Evolutionary conservation across 148 eudicot species (phyloP).

Genomic region (Suaeda aralocaspica): DNA sequence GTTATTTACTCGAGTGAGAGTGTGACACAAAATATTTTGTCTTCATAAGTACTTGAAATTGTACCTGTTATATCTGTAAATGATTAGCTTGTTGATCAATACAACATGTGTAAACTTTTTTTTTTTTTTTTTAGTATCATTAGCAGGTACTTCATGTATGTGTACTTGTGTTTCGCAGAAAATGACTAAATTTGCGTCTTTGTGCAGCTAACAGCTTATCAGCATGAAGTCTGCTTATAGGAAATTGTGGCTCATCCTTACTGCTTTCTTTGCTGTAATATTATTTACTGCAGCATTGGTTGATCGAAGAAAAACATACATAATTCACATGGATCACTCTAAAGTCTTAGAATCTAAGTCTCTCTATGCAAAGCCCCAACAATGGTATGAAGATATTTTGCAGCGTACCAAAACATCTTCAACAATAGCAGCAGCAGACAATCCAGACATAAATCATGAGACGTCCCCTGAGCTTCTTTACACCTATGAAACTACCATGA

Average conservation of each 20-base stretch:
- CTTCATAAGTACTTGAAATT: too few relatives aligned
- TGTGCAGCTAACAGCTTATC: constrained; percentile 10
- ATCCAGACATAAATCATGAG: constrained; percentile 26
- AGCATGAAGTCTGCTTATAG: constrained; percentile 22
- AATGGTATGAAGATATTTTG: constrained; percentile 39
- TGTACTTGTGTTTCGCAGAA: not conserved
- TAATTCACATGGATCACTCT: constrained; percentile 53
- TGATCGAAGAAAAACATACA: constrained; percentile 40
- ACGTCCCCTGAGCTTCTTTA: constrained; percentile 52
- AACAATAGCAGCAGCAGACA: too few relatives aligned
- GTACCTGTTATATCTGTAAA: too few relatives aligned
- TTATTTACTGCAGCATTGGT: constrained; percentile 26
- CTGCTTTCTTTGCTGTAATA: constrained; percentile 22
- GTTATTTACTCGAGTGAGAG: too few relatives aligned
- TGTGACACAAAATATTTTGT: too few relatives aligned
- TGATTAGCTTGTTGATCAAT: not conserved
- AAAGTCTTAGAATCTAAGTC: constrained; percentile 29
- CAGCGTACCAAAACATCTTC: too few relatives aligned
- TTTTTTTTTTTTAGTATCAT: not conserved
- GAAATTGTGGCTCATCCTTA: constrained; percentile 26
- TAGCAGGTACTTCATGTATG: not conserved
- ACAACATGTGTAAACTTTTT: not conserved
- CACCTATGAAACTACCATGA: constrained; percentile 50
- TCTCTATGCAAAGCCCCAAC: constrained; percentile 22
- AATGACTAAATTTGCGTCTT: not conserved